Percentiles rank a stretch among this genome's conserved stretches.
Conservation (phyloP, 2,329 filamentous ascomycete species). For the Aspergillus versicolor region DNA sequence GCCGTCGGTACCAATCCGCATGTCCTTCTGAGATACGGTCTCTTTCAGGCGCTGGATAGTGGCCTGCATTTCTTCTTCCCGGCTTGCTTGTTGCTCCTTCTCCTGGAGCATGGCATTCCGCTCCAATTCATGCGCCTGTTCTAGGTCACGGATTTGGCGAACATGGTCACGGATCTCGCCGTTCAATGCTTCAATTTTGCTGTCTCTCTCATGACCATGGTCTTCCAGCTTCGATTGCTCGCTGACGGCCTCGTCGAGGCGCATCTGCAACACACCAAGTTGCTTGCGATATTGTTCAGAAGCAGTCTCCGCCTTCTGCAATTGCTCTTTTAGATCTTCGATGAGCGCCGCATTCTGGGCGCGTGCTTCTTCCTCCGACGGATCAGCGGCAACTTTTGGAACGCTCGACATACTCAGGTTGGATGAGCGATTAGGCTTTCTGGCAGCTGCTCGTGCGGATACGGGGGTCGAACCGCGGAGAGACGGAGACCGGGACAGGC, state of each 20-base stretch:
- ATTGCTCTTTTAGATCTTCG: conserved; percentile 79
- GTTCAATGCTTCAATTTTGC: conserved; percentile 74
- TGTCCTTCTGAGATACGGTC: conserved; percentile 72
- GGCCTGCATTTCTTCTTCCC: conserved; percentile 86
- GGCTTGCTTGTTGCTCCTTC: conserved; percentile 80
- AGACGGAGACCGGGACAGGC: conserved; percentile 63
- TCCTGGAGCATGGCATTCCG: conserved; percentile 83
- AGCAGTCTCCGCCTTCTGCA: conserved; percentile 74
- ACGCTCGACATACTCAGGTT: conserved; percentile 45
- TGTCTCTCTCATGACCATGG: conserved; percentile 79
- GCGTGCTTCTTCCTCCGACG: conserved; percentile 67
- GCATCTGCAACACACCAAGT: conserved; percentile 76
- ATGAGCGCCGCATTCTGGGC: conserved; percentile 76
- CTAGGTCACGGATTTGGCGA: conserved; percentile 84
- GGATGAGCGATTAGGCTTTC: conserved; percentile 51
- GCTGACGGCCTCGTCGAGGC: conserved; percentile 77
- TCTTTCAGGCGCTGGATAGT: conserved; percentile 93
- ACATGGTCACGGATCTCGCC: conserved; percentile 83
- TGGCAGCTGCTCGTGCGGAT: conserved; percentile 70
- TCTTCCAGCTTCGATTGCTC: conserved; percentile 89
- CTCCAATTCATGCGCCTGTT: conserved; percentile 89
- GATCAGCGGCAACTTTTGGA: conserved; percentile 49
- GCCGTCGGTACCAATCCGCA: conserved; percentile 50
- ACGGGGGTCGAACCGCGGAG: conserved; percentile 57
- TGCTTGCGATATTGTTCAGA: conserved; percentile 83